These are phyloP conservation scores for Pichia manshurica DNA, from an alignment of 805 yeast species.

Conservation along the genomic window DNA sequence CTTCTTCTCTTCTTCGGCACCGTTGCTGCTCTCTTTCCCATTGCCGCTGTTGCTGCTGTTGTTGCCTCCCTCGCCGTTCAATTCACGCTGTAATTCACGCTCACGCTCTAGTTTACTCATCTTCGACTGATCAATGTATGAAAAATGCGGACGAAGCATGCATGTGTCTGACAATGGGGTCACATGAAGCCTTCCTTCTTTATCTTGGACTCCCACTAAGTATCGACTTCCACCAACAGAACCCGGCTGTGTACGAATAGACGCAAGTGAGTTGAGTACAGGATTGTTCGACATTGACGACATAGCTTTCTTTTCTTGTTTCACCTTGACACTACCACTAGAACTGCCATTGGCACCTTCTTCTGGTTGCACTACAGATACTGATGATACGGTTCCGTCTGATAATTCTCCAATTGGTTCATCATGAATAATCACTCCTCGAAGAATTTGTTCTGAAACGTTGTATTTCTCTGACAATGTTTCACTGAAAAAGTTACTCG, in stretches of 20 bases:
- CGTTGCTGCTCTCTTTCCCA: slow-evolving; percentile 64
- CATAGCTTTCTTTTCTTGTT: neutral
- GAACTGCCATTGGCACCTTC: neutral
- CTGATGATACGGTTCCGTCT: slow-evolving; percentile 5
- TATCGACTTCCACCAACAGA: slow-evolving; percentile 26
- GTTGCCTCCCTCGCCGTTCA: slow-evolving; percentile 28
- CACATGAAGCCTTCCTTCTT: slow-evolving; percentile 46
- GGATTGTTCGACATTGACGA: neutral
- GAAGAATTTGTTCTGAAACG: slow-evolving; percentile 54
- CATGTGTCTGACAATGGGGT: slow-evolving; percentile 60
- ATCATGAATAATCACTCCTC: slow-evolving; percentile 59
- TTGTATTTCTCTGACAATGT: slow-evolving; percentile 53
- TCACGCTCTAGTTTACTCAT: slow-evolving; percentile 35
- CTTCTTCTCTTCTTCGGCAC: slow-evolving; percentile 24
- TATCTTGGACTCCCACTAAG: slow-evolving; percentile 33
- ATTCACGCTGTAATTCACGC: slow-evolving; percentile 34
- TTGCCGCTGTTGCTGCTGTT: slow-evolving; percentile 19
- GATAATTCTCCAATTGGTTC: slow-evolving; percentile 33
- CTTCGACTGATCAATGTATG: slow-evolving; percentile 58
- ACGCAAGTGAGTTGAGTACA: neutral
- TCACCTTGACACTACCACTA: neutral
- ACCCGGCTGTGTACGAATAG: slow-evolving; percentile 18
- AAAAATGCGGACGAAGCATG: slow-evolving; percentile 78
- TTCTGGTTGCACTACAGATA: neutral
- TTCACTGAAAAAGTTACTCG: slow-evolving; percentile 59